Evolutionary conservation across 2,329 filamentous ascomycete genomes (phyloP), one percentile per base, ranked within the genome.

Genomic region (Sphaerostilbella broomeana): DNA sequence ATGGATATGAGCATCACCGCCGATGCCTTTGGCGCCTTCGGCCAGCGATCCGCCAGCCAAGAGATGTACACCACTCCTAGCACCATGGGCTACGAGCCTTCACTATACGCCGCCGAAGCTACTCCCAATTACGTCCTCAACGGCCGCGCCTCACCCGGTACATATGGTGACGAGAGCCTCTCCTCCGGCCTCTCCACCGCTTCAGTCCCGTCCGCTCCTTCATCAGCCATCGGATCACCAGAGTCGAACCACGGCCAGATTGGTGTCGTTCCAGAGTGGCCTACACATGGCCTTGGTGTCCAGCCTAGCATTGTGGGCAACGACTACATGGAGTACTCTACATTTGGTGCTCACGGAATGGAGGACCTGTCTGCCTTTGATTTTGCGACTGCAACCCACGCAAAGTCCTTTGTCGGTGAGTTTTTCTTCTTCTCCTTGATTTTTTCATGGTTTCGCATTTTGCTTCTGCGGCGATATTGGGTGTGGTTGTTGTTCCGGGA

Each of bases 161-260:
- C 68, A 47, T 75, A 70, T 49, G 52, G 60, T 15, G 74, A 77
- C 28, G 73, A 77, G 37, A 55, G 59, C 43, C 53, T 72, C 17
- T 75, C 70, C 20, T 81, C 72, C 36, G 77, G 70, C 54, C 69
- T 73, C 46, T 86, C 72, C 45, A 78, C 72, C 44, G 70, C 69
- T 17, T 82, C 76, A 43, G 79, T 62, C 40, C 75, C 67, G 37
- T 84, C 81, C 36, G 77, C 76, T 4, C 68, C 79, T 6, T 84
- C 80, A 1, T 84, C 81, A 7, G 77, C 75, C 38, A 73, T 80
- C 46, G 79, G 79, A 41, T 85, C 81, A 16, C 81, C 81, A 18
- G 75, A 78, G 51, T 80, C 79, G 2, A 72, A 74, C 47, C 71
- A 75, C 52, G 71, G 72, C 40, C 74, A 75, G 49, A 61, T 73